These are phyloP conservation scores for Chaetomium sp. DNA, from an alignment of 2,329 filamentous ascomycete genomes.

Conservation along the genomic window DNA sequence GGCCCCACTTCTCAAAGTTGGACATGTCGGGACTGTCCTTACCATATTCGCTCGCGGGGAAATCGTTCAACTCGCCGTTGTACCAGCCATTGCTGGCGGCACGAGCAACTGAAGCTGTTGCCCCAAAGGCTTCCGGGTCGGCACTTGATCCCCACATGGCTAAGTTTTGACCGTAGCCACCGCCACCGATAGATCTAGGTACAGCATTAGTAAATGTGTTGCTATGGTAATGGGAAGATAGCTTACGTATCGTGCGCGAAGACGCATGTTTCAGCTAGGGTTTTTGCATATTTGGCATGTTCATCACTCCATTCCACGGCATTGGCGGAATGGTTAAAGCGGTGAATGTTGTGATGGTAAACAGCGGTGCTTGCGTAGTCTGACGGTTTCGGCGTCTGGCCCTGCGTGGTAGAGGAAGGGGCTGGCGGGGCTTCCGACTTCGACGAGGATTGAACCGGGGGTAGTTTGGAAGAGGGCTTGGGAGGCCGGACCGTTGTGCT, in stretches of 20 bases:
- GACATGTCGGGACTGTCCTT: slow-evolving; percentile 50
- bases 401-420: slow-evolving; percentile 7
- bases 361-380: slow-evolving; percentile 40
- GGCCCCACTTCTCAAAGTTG: slow-evolving; percentile 62
- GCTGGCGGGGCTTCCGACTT: background rate
- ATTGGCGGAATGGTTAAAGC: slow-evolving; percentile 68
- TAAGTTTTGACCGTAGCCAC: slow-evolving; percentile 86
- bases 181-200: slow-evolving; percentile 47
- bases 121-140: slow-evolving; percentile 40
- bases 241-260: slow-evolving; percentile 74
- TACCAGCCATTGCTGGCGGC: slow-evolving; percentile 84
- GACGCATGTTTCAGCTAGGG: slow-evolving; percentile 59
- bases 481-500: background rate
- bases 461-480: slow-evolving; percentile 4
- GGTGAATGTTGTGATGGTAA: slow-evolving; percentile 79
- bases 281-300: slow-evolving; percentile 57
- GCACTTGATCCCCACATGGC: slow-evolving; percentile 52
- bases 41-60: slow-evolving; percentile 53
- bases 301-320: slow-evolving; percentile 59
- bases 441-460: slow-evolving; percentile 6
- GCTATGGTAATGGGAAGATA: background rate
- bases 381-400: slow-evolving; percentile 17
- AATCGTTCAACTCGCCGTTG: slow-evolving; percentile 63
- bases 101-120: slow-evolving; percentile 51
- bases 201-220: slow-evolving; percentile 28